These are phyloP conservation scores for Parmelia sp. DNA, from an alignment of 495 filamentous ascomycete genomes.

Conservation along the genomic window DNA sequence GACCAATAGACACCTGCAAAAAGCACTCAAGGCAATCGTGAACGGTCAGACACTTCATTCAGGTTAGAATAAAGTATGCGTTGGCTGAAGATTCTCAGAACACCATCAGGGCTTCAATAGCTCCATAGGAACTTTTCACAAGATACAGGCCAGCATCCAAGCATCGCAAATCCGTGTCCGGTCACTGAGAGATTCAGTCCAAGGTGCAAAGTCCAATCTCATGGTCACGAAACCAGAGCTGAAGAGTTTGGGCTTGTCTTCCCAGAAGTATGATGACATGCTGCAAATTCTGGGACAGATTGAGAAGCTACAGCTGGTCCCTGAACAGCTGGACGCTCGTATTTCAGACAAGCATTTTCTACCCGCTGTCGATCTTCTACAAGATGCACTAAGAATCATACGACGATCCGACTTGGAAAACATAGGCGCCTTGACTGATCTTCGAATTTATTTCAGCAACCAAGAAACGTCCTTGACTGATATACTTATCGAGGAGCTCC, in stretches of 20 bases:
- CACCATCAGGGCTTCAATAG: slow-evolving; percentile 99
- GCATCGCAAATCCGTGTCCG: slow-evolving; percentile 80
- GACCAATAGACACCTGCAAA: slow-evolving; percentile 77
- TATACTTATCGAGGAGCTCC: slow-evolving; percentile 91
- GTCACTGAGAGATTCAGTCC: slow-evolving; percentile 70
- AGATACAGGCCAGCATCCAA: slow-evolving; percentile 91
- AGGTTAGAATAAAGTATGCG: slow-evolving; percentile 13
- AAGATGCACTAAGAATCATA: slow-evolving; percentile 75
- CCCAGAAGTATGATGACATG: slow-evolving; percentile 86
- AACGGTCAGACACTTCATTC: slow-evolving; percentile 46
- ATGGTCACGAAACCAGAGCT: slow-evolving; percentile 85
- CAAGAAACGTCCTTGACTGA: slow-evolving; percentile 90
- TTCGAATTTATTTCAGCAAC: slow-evolving; percentile 81
- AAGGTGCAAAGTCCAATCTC: slow-evolving; percentile 74
- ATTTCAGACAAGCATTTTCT: slow-evolving; percentile 97
- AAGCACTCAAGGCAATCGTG: slow-evolving; percentile 87
- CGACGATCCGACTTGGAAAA: slow-evolving; percentile 83
- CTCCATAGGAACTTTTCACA: slow-evolving; percentile 97
- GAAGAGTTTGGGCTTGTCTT: slow-evolving; percentile 75
- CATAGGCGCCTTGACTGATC: slow-evolving; percentile 80
- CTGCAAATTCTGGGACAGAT: slow-evolving; percentile 77
- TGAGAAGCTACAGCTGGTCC: slow-evolving; percentile 82
- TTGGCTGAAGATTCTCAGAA: slow-evolving; percentile 42
- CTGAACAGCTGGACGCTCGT: slow-evolving; percentile 83
- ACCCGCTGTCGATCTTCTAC: slow-evolving; percentile 83